Evolutionary conservation across 2,329 filamentous ascomycete species (phyloP), one percentile per base, ranked within the genome.

Genomic region (Aspergillus novoparasiticus): DNA sequence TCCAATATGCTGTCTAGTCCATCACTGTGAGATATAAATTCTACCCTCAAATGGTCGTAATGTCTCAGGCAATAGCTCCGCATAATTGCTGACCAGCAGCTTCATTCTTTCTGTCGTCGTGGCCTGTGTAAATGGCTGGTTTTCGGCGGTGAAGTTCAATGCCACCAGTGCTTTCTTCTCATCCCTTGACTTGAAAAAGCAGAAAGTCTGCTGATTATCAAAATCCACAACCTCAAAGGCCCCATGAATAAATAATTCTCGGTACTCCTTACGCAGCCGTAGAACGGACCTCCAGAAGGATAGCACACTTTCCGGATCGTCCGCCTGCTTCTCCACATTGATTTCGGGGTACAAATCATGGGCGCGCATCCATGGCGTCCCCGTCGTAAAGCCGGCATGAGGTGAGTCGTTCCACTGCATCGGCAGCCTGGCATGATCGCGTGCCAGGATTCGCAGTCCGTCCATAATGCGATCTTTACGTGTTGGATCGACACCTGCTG

Each of bases 381-480:
- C 69, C 59, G 79, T 76, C 4, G 86, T 89, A 76, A 91, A 92
- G 0, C 89, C 89, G 2, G 86, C 87, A 65, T 88, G 82, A 0
- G 79, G 72, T 0, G 77, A 76, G 1, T 75, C 81, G 60, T 83
- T 82, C 89, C 89, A 92, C 67, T 90, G 87, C 79, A 92, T 87
- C 0, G 89, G 89, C 8, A 87, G 84, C 19, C 89, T 82, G 16
- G 88, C 83, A 72, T 92, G 86, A 72, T 92, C 68, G 8, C 68
- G 66, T 1, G 86, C 87, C 48, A 90, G 83, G 60, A 83, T 80
- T 64, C 87, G 84, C 58, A 90, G 78, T 48, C 65, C 67, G 14
- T 67, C 58, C 68, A 69, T 69, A 34, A 69, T 65, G 0, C 45
- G 61, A 21, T 63, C 62, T n/a, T 64, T 62, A 41, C 68, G 65